These are phyloP conservation scores for Penicillium sp. DNA, from an alignment of 2,329 filamentous ascomycete species.

Conservation along the genomic window DNA sequence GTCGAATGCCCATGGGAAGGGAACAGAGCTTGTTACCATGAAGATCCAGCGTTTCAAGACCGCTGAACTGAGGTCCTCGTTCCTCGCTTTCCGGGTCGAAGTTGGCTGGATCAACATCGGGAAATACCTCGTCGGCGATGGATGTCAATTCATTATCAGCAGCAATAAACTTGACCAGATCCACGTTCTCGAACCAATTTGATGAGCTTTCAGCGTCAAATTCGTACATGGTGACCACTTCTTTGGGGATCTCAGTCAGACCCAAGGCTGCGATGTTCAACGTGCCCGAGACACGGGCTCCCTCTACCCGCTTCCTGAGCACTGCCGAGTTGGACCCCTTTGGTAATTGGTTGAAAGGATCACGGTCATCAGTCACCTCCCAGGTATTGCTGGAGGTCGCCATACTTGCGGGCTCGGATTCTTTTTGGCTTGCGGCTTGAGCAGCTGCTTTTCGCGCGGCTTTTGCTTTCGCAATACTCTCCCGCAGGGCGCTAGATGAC, in stretches of 20 bases:
- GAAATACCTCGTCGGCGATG: constrained; percentile 70
- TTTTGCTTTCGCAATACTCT: constrained; percentile 90
- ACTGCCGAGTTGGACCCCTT: constrained; percentile 59
- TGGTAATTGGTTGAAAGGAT: constrained; percentile 55
- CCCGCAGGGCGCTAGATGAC: constrained; percentile 73
- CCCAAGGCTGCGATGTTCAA: constrained; percentile 84
- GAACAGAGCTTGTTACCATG: constrained; percentile 73
- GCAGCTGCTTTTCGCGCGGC: constrained; percentile 61
- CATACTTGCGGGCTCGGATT: constrained; percentile 9
- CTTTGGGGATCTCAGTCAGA: constrained; percentile 69
- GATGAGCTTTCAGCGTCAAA: constrained; percentile 59
- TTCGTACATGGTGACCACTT: constrained; percentile 88
- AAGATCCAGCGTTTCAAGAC: constrained; percentile 72
- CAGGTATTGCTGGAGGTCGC: constrained; percentile 33
- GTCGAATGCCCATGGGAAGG: constrained; percentile 69
- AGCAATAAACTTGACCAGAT: constrained; percentile 74
- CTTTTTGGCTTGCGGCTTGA: constrained; percentile 32
- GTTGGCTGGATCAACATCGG: constrained; percentile 57
- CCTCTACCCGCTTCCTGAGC: constrained; percentile 64
- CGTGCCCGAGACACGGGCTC: constrained; percentile 69
- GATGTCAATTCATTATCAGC: constrained; percentile 82
- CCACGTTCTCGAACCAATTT: constrained; percentile 87
- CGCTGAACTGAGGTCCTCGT: constrained; percentile 70
- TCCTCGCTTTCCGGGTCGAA: constrained; percentile 60
- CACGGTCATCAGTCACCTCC: constrained; percentile 40